These are phyloP conservation scores for Mentha longifolia DNA, from an alignment of 257 asterid genomes.

Conservation along the genomic window DNA sequence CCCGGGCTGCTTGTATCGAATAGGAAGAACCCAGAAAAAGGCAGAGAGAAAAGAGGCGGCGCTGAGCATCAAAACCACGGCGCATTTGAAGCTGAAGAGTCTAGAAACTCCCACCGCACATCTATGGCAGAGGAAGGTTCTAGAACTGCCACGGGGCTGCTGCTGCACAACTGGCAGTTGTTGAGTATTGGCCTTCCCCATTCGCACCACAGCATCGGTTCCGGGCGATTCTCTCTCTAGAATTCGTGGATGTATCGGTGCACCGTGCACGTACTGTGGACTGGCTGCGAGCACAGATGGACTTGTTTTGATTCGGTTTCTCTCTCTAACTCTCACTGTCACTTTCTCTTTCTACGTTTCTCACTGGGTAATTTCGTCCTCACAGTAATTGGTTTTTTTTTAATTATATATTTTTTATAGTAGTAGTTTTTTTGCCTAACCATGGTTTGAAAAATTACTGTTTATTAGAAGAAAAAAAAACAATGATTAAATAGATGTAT, in stretches of 20 bases:
- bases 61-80: constrained; percentile 53
- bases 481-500: no score
- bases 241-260: constrained; percentile 19
- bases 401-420: no score
- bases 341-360: background rate
- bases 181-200: constrained; percentile 70
- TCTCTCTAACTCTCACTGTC: constrained; percentile 28
- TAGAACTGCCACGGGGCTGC: constrained; percentile 44
- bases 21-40: constrained; percentile 59
- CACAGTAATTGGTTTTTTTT: no score
- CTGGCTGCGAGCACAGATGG: constrained; percentile 9
- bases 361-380: no score
- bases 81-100: constrained; percentile 61
- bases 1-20: constrained; percentile 38
- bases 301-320: constrained; percentile 15
- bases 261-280: background rate
- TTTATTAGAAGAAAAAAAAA: no score
- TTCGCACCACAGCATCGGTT: constrained; percentile 78
- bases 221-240: constrained; percentile 30
- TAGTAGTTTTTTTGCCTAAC: no score
- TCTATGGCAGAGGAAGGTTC: constrained; percentile 54
- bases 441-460: no score
- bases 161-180: constrained; percentile 66
- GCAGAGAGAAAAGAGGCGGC: constrained; percentile 61
- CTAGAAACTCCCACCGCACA: constrained; percentile 46